These are phyloP conservation scores for Penicillium polonicum DNA, from an alignment of 2,329 filamentous ascomycete species.

Conservation along the genomic window DNA sequence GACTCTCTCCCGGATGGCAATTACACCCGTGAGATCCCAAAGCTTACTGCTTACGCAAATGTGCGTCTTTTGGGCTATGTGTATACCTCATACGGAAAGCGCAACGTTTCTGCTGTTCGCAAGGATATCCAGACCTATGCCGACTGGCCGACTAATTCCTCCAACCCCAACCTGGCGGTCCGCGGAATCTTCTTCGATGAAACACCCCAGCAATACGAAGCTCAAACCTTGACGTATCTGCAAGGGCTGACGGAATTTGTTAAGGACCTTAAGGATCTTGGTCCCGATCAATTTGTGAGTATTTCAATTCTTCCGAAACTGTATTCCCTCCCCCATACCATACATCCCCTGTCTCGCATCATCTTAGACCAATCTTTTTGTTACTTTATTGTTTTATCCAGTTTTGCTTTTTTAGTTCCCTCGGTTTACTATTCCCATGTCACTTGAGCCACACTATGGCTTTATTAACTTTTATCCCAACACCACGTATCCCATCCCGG, in stretches of 20 bases:
- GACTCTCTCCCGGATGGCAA: constrained; percentile 44
- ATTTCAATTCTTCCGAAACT: constrained; percentile 3
- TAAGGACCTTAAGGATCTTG: constrained; percentile 33
- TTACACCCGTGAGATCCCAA: constrained; percentile 45
- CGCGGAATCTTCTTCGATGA: constrained; percentile 53
- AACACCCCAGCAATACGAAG: constrained; percentile 42
- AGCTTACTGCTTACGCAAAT: constrained; percentile 46
- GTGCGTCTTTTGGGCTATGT: constrained; percentile 53
- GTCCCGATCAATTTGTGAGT: constrained; percentile 41
- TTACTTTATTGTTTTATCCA: constrained; percentile 6
- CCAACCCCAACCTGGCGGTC: constrained; percentile 41
- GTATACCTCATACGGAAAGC: constrained; percentile 49
- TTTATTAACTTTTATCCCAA: background rate
- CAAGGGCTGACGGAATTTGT: constrained; percentile 35
- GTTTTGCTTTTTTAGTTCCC: background rate
- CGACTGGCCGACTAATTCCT: constrained; percentile 42
- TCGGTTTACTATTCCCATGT: background rate
- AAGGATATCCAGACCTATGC: constrained; percentile 49
- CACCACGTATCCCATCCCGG: background rate
- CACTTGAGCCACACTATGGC: constrained; percentile 1
- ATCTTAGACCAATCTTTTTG: background rate
- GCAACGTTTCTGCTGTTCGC: constrained; percentile 42
- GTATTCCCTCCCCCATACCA: background rate
- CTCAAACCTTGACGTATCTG: constrained; percentile 33
- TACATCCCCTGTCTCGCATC: constrained; percentile 6